Percentiles rank a stretch among this genome's conserved stretches.
Evolutionary conservation across 2,329 filamentous ascomycete species (phyloP).

Genomic region (Teratosphaeria zuluensis): DNA sequence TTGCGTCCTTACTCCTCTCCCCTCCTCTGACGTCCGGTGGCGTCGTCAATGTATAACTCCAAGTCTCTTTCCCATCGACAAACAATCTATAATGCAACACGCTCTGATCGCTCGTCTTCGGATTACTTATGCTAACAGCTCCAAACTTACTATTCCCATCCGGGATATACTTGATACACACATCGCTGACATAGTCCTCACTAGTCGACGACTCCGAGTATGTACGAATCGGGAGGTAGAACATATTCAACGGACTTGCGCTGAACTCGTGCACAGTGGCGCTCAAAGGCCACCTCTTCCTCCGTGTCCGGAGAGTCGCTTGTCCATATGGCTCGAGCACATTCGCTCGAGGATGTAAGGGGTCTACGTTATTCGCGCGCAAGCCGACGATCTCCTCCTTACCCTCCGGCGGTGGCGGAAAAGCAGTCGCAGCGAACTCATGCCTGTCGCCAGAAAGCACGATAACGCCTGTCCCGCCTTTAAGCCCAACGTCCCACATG

Average conservation of each 20-base stretch:
- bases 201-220: conserved; percentile 53
- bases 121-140: conserved; percentile 65
- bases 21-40: conserved; percentile 32
- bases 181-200: conserved; percentile 62
- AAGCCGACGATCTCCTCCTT: conserved; percentile 27
- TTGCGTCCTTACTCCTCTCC: conserved; percentile 35
- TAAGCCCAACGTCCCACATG: conserved; percentile 77
- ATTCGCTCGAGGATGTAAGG: conserved; percentile 3
- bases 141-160: conserved; percentile 86
- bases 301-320: conserved; percentile 11
- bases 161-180: conserved; percentile 76
- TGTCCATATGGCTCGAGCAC: conserved; percentile 9
- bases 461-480: conserved; percentile 64
- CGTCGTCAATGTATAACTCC: conserved; percentile 49
- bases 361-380: conserved; percentile 9
- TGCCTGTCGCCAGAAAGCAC: conserved; percentile 89
- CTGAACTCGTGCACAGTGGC: conserved; percentile 81
- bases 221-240: conserved; percentile 75
- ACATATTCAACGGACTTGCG: conserved; percentile 84
- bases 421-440: conserved; percentile 85
- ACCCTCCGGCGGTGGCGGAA: conserved; percentile 48
- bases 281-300: conserved; percentile 46
- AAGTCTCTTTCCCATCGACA: conserved; percentile 68
- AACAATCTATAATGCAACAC: conserved; percentile 72
- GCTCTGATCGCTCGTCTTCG: conserved; percentile 55